Conservation (phyloP, 2,329 filamentous ascomycete genomes). For the Colletotrichum camelliae region DNA sequence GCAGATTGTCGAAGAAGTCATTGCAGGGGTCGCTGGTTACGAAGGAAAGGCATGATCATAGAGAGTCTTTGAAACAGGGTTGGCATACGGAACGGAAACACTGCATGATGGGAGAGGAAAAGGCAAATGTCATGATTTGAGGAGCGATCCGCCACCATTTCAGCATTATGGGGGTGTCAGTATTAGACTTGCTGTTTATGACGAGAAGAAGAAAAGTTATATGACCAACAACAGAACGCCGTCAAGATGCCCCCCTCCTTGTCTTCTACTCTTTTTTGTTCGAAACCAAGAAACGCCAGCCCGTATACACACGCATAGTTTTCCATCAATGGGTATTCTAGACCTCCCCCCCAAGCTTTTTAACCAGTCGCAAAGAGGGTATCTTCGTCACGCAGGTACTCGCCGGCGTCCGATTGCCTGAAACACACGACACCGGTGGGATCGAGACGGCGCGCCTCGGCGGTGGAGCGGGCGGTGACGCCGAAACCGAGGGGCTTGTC, state of each 20-base stretch:
- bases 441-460: slow-evolving; percentile 82
- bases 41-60: slow-evolving; percentile 18
- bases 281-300: slow-evolving; percentile 13
- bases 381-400: slow-evolving; percentile 88
- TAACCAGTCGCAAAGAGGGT: slow-evolving; percentile 64
- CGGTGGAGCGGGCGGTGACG: slow-evolving; percentile 85
- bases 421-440: slow-evolving; percentile 91
- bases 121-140: not conserved
- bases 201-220: not conserved
- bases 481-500: slow-evolving; percentile 95
- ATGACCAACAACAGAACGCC: slow-evolving; percentile 20
- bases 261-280: slow-evolving; percentile 13
- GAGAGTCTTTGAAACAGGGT: not conserved
- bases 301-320: not conserved
- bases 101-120: not conserved
- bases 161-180: not conserved
- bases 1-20: slow-evolving; percentile 9
- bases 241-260: slow-evolving; percentile 14
- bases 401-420: slow-evolving; percentile 90
- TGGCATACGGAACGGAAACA: not conserved
- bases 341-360: not conserved
- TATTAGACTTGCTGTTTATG: not conserved
- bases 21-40: slow-evolving; percentile 27
- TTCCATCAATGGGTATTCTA: not conserved
- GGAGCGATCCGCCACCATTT: not conserved